These are phyloP conservation scores for Hirschfeldia incana DNA, from an alignment of 345 rosid genomes.

Conservation along the genomic window DNA sequence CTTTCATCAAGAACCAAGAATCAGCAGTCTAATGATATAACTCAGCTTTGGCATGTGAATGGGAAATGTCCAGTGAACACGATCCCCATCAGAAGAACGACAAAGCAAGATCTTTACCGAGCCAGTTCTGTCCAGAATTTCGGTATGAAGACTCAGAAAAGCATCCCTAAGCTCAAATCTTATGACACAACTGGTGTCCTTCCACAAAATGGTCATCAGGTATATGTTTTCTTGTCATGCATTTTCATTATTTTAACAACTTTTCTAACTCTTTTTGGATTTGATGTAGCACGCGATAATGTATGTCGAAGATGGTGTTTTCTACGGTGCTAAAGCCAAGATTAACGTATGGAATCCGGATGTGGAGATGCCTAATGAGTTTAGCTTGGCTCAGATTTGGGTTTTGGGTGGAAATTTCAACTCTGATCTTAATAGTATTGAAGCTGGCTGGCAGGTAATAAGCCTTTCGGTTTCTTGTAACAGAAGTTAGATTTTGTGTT, in stretches of 20 bases:
- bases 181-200: conserved; percentile 72
- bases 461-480: background rate
- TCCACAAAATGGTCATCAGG: conserved; percentile 52
- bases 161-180: conserved; percentile 49
- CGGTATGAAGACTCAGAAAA: conserved; percentile 55
- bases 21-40: conserved; percentile 29
- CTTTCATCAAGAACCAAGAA: conserved; percentile 26
- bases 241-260: background rate
- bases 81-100: conserved; percentile 63
- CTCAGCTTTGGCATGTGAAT: conserved; percentile 60
- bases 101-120: conserved; percentile 49
- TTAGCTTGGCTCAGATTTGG: conserved; percentile 77
- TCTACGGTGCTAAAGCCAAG: conserved; percentile 71
- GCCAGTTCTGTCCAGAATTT: conserved; percentile 52
- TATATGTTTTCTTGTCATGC: conserved; percentile 1
- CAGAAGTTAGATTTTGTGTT: background rate
- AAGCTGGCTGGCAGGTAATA: conserved; percentile 79
- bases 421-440: conserved; percentile 71
- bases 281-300: conserved; percentile 61
- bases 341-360: conserved; percentile 75
- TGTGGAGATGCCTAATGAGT: conserved; percentile 66
- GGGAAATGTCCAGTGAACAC: conserved; percentile 61
- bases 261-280: background rate
- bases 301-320: conserved; percentile 61
- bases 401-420: conserved; percentile 70